These are phyloP conservation scores for Colletotrichum sublineola DNA, from an alignment of 2,329 filamentous ascomycete genomes.

Conservation along the genomic window DNA sequence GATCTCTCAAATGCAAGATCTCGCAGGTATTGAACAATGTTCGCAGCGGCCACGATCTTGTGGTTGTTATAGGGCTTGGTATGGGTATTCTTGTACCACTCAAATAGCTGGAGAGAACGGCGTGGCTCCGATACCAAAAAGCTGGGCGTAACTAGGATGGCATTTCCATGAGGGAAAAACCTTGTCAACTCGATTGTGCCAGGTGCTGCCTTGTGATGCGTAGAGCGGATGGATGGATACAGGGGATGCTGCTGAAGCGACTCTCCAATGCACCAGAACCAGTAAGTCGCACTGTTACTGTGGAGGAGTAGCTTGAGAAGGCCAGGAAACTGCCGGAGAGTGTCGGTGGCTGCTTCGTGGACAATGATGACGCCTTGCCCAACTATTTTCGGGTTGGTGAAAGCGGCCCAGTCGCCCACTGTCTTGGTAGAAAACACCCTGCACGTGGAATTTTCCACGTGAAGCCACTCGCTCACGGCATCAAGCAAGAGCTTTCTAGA, in stretches of 20 bases:
- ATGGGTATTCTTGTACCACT: constrained; percentile 48
- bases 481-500: constrained; percentile 51
- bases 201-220: constrained; percentile 12
- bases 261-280: constrained; percentile 59
- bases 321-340: constrained; percentile 56
- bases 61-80: constrained; percentile 12
- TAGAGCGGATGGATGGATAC: constrained; percentile 38
- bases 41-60: constrained; percentile 50
- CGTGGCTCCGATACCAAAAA: constrained; percentile 56
- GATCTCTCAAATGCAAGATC: constrained; percentile 44
- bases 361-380: constrained; percentile 56
- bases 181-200: constrained; percentile 37
- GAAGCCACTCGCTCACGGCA: constrained; percentile 62
- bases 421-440: constrained; percentile 57
- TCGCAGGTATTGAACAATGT: constrained; percentile 49
- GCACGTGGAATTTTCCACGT: constrained; percentile 54
- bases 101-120: constrained; percentile 52
- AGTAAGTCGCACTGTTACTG: constrained; percentile 45
- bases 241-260: constrained; percentile 45
- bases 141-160: constrained; percentile 57
- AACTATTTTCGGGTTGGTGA: constrained; percentile 48
- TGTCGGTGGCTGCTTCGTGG: constrained; percentile 58
- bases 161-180: constrained; percentile 51
- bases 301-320: constrained; percentile 52
- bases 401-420: constrained; percentile 62